Conservation (phyloP, 208 protist species). For the Crithidia acanthocephali region DNA sequence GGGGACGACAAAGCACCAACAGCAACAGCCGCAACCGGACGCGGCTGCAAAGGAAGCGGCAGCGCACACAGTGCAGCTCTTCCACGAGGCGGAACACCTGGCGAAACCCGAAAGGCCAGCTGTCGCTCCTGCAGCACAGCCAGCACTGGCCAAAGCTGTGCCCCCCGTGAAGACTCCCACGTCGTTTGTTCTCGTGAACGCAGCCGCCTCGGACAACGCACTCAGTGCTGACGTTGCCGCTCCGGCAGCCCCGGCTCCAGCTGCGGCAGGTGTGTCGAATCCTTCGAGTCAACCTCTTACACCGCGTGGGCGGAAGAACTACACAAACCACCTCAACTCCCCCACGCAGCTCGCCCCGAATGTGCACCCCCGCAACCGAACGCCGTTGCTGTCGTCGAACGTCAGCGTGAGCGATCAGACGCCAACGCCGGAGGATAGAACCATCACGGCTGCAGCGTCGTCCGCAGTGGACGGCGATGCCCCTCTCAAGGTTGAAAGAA, state of each 20-base stretch:
- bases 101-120: too few relatives aligned
- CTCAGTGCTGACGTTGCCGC: not conserved
- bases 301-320: not conserved
- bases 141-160: not conserved
- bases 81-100: conserved; percentile 12
- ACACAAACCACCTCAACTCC: conserved; percentile 19
- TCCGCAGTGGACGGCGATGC: not conserved
- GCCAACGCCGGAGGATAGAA: not conserved
- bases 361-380: not conserved
- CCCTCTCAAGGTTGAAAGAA: not conserved
- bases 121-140: too few relatives aligned
- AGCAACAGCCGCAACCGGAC: not conserved
- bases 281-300: conserved; percentile 8
- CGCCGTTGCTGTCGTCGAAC: not conserved
- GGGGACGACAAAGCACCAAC: not conserved
- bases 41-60: not conserved
- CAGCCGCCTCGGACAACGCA: not conserved
- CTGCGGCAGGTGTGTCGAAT: not conserved
- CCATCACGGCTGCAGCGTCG: not conserved
- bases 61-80: conserved; percentile 3
- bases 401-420: not conserved
- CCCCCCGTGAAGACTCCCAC: not conserved
- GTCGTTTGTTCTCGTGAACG: not conserved
- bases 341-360: conserved; percentile 10
- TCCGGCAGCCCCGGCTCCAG: not conserved